Evolutionary conservation across 192 early-diverging fungal genomes (phyloP), one percentile per base, ranked within the genome.

Genomic region (Coemansia guatemalensis): DNA sequence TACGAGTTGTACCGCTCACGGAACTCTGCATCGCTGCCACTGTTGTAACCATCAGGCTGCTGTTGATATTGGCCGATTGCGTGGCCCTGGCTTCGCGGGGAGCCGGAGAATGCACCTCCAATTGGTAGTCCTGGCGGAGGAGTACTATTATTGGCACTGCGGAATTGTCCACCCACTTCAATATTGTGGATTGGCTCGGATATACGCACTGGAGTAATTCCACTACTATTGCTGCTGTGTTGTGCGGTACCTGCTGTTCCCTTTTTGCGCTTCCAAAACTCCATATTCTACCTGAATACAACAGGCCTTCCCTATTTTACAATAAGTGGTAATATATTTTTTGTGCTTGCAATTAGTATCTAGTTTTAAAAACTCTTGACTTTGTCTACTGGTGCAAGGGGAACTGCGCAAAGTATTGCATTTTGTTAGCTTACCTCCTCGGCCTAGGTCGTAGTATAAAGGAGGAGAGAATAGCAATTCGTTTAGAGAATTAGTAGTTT

Each of bases 261-360:
- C 65, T 80, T 80, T 65, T 80, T 80, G 58, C 77, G 71, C 67
- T 74, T 72, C 77, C 77, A 80, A 56, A 80, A 80, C 50, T 80
- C 77, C 77, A 80, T 80, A 17, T 24, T 39, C 8, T 3, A 1
- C 14, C 39, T 11, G 7, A 35, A 6, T 35, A 35, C 5, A 35
- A 6, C 8, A 9, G 9, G 17, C 8, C 39, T 44, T 17, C 39
- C n/a, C n/a, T n/a, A n/a, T n/a, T n/a, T n/a, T 6, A 57, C 9
- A 32, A 49, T 5, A 41, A n/a, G n/a, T 44, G 14, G 39, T 44
- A 44, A 2, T 44, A 17, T 7, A 35, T 11, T 11, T 44, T 14
- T 17, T 17, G 14, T 44, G 39, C 9, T 3, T 44, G 14, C 14
- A 44, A 44, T 44, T 44, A 44, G 39, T 17, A 12, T 44, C 14